Evolutionary conservation across 2,329 filamentous ascomycete species (phyloP), one percentile per base, ranked within the genome.

Genomic region (Chrysosporium keratinophilum): DNA sequence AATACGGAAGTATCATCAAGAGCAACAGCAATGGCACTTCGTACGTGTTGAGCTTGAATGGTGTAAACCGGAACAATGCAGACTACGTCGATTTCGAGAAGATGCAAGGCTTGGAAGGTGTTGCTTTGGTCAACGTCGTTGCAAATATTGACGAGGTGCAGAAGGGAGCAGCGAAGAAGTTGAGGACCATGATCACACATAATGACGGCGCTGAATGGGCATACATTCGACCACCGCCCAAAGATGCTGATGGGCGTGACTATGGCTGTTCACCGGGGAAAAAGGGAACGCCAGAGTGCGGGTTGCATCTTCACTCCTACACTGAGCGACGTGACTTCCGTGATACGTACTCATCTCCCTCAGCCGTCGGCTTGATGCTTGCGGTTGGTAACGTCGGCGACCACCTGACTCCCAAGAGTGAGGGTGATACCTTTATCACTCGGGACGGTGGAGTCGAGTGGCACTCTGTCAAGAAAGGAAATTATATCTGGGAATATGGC

Each of bases 21-120:
- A 96, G 89, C 65, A 98, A 98, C 74, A 96, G 89, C 63, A 97
- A 98, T 65, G 93, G 93, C 52, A 98, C 93, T 0, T 93, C 87
- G 1, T 98, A 96, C 64, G 87, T 95, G 11, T 74, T 95, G 59
- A 94, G 87, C 68, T 76, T 93, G 20, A 75, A 80, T 47, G 81
- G 81, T 17, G 88, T 97, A 65, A 96, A 97, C 69, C 81, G 88
- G 61, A 83, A 96, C 65, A 73, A 78, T 11, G 62, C 67, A 1
- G 89, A 84, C 42, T 96, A 84, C 64, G 91, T 95, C 43, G 93
- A 98, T 66, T 98, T 95, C 69, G 93, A 98, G 68, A 96, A 95
- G 74, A 88, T 96, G 76, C 80, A 87, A 46, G 89, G 89, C 2
- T 76, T 98, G 12, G 91, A 98, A 69, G 93, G 93, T 42, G 88